Evolutionary conservation across 202 grass and related monocot species (phyloP).

Genomic region (Panicum virgatum): DNA sequence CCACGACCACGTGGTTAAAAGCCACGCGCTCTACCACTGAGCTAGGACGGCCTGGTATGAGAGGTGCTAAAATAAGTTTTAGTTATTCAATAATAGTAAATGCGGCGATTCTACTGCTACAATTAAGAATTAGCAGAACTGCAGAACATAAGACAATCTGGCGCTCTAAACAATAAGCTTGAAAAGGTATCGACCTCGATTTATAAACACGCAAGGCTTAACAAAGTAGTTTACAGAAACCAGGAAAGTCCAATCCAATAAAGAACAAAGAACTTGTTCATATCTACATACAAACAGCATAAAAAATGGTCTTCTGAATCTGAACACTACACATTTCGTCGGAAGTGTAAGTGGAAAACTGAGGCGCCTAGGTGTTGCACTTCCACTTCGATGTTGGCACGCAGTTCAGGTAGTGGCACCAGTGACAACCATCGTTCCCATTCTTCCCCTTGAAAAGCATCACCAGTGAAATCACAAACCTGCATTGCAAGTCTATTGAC

Average conservation of each 20-base stretch:
- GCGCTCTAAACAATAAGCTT: background rate
- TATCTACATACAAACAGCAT: conserved; percentile 72
- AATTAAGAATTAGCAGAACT: too few species aligned
- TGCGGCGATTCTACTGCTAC: too few species aligned
- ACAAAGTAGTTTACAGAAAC: conserved; percentile 29
- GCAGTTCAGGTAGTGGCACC: conserved; percentile 97
- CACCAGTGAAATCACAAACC: conserved; percentile 67
- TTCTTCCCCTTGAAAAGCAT: conserved; percentile 97
- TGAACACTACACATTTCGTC: conserved; percentile 24
- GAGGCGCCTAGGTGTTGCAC: conserved; percentile 53
- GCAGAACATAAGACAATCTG: background rate
- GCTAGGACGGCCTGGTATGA: conserved; percentile 43
- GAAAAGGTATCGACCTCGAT: background rate
- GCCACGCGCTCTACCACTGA: conserved; percentile 41
- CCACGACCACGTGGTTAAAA: conserved; percentile 90
- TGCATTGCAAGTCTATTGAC: conserved; percentile 18
- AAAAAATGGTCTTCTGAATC: conserved; percentile 38
- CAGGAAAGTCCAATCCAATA: conserved; percentile 14
- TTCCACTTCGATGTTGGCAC: conserved; percentile 94
- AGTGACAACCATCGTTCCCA: conserved; percentile 82
- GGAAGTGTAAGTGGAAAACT: conserved; percentile 19
- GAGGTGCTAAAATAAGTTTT: accelerated
- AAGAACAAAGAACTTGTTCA: conserved; percentile 47
- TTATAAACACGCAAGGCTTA: conserved; percentile 20
- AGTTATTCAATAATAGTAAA: too few species aligned